Base-by-base conservation (phyloP, 2,329 filamentous ascomycete genomes). In the Fusarium sp. region DNA sequence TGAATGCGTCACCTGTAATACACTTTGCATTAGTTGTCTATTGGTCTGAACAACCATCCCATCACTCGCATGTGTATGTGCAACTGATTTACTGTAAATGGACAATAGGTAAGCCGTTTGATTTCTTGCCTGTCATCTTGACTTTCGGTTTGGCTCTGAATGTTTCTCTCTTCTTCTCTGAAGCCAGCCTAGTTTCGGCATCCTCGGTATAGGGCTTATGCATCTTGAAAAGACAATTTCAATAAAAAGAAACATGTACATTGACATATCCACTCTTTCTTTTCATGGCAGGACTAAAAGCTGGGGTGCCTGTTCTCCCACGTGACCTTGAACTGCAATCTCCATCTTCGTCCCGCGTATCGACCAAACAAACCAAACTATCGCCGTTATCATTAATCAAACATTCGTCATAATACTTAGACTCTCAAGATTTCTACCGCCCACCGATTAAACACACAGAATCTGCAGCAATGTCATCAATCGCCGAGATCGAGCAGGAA, bases 401-500 rank as follows among this genome's bases (percentile, higher is more conserved):
- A 15, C 25, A 38, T 48, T 38, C 29, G 40, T 35, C 25, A 57
- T 38, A 48, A 15, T 29, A 13, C 15, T 36, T 26, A 28, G 36
- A 42, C 32, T 36, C 29, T 11, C 9, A 36, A 40, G 28, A 52
- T 39, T 26, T 38, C 25, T 34, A 34, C 10, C 15, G 24, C 34
- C n/a, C 40, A 28, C 10, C 44, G 22, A 26, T 7, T n/a, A n/a
- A 43, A 41, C 7, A 36, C 7, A 42, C 24, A 25, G 19, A 19
- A 10, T 19, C 19, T 12, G 11, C 9, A 53, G 15, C 8, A 42
- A 78, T 76, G 71, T 73, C 73, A 12, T 65, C 71, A 13, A 53
- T 77, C 34, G 73, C 77, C 41, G 77, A 76, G 61, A 75, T 85
- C 53, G 80, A 86, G 67, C 78, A 80, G 35, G 85, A 87, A 67